Percentiles rank a stretch among this genome's conserved stretches.
Evolutionary conservation across 768 basidiomycete species (phyloP).

Genomic region (Suillus paluster): DNA sequence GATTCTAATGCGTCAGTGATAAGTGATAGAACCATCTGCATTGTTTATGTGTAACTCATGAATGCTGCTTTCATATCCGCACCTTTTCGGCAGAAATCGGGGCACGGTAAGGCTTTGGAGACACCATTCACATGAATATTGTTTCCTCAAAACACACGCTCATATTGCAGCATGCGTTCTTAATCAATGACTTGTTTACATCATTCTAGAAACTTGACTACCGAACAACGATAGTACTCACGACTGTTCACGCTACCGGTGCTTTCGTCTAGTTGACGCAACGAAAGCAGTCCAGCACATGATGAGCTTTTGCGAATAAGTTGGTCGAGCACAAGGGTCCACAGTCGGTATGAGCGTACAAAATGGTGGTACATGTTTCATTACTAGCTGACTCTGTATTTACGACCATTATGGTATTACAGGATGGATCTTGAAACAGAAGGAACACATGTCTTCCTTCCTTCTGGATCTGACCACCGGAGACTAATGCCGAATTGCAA

Average conservation of each 20-base stretch:
- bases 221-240: neutral
- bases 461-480: neutral
- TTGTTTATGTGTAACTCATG: neutral
- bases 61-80: neutral
- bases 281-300: neutral
- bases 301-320: neutral
- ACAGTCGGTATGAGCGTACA: neutral
- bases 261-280: neutral
- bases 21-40: neutral
- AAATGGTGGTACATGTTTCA: neutral
- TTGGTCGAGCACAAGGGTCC: neutral
- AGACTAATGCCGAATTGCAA: neutral
- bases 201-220: neutral
- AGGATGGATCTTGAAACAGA: neutral
- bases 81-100: neutral
- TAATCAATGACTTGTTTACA: neutral
- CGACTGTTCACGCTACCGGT: too few species aligned
- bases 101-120: neutral
- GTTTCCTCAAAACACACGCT: neutral
- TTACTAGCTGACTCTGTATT: neutral
- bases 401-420: neutral
- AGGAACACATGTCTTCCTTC: neutral
- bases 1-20: neutral
- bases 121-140: too few species aligned
- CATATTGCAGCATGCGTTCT: neutral